These are phyloP conservation scores for Paramecium octaurelia DNA, from an alignment of 73 alveolate species.

Conservation along the genomic window DNA sequence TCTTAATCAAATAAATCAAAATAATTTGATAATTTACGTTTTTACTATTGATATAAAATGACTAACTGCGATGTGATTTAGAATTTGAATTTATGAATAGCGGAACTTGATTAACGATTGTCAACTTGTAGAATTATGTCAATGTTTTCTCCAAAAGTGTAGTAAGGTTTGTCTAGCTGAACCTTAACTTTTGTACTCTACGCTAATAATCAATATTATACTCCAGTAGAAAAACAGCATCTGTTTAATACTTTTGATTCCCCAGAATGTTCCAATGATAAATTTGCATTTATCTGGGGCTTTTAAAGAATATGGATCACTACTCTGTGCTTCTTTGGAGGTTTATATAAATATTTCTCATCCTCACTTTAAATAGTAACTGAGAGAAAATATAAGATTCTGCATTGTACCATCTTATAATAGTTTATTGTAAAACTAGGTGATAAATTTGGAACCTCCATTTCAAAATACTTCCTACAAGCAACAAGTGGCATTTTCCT, in stretches of 20 bases:
- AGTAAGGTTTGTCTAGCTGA: not conserved
- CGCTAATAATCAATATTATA: not conserved
- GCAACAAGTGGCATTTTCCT: conserved; percentile 2
- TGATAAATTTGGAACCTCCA: not conserved
- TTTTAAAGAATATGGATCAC: not conserved
- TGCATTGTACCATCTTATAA: not conserved
- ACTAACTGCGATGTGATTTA: not conserved
- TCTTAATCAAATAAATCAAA: not conserved
- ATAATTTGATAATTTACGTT: not conserved
- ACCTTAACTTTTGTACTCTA: not conserved
- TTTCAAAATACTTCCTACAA: not conserved
- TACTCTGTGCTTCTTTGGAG: not conserved
- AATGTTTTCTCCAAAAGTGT: not conserved
- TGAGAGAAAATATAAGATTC: conserved; percentile 20
- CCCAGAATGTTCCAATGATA: not conserved
- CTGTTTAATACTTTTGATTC: not conserved
- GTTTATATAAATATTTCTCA: not conserved
- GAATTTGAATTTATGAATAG: not conserved
- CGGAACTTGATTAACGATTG: not conserved
- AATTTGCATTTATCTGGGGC: not conserved
- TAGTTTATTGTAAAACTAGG: conserved; percentile 33
- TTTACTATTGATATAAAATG: not conserved
- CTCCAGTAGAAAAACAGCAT: not conserved
- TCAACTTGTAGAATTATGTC: not conserved
- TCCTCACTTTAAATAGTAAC: not conserved